Percentiles rank a stretch among this genome's conserved stretches.
phyloP scores from a whole-genome alignment of 1,284 basidiomycete species.

The Sanguinoderma infundibulare region DNA sequence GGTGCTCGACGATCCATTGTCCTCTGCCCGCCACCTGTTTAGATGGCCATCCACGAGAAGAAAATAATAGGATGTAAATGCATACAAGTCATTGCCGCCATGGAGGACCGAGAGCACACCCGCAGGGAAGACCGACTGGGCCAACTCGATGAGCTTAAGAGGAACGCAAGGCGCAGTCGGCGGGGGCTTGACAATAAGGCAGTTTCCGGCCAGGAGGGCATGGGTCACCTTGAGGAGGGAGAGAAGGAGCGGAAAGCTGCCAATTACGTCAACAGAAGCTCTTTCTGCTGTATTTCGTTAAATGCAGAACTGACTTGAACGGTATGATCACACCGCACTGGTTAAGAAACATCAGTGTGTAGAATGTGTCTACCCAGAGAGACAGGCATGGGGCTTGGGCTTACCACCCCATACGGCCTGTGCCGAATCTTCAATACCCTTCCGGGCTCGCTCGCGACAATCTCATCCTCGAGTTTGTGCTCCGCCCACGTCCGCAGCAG shows the following conservation, averaged over 20 bases:
- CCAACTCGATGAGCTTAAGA: constrained; percentile 22
- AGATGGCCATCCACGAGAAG: neutral
- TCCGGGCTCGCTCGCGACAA: neutral
- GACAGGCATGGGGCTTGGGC: neutral
- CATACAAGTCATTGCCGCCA: constrained; percentile 21
- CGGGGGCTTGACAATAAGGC: constrained; percentile 53
- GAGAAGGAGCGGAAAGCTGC: constrained; percentile 40
- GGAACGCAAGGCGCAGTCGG: constrained; percentile 16
- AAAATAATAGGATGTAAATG: neutral
- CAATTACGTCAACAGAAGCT: neutral
- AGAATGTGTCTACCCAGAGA: no score
- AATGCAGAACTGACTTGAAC: constrained; percentile 15
- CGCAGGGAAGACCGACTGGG: constrained; percentile 22
- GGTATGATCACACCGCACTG: constrained; percentile 11
- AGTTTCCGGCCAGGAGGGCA: constrained; percentile 56
- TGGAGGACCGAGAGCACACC: constrained; percentile 24
- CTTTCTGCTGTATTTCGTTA: neutral
- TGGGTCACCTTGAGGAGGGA: constrained; percentile 59
- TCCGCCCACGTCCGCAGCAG: neutral
- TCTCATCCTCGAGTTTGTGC: constrained; percentile 13
- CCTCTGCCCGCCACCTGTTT: no score
- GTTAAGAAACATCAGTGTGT: neutral
- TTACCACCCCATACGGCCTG: constrained; percentile 14
- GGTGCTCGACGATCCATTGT: constrained; percentile 19
- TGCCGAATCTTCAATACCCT: constrained; percentile 4